These are phyloP conservation scores for Fusarium sublunatum DNA, from an alignment of 2,329 filamentous ascomycete species.

Conservation along the genomic window DNA sequence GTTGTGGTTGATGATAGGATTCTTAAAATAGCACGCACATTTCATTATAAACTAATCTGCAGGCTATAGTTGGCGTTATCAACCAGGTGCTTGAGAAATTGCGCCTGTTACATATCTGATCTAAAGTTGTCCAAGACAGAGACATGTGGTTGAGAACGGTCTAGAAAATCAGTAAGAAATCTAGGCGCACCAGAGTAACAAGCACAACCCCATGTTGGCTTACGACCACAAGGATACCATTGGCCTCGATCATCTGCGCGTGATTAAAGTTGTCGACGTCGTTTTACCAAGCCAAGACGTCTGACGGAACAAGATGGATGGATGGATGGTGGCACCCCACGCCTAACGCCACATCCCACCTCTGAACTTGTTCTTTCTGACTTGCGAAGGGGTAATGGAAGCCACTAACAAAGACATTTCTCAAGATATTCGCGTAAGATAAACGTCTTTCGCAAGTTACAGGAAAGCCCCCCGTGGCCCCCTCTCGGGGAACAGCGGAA, in stretches of 20 bases:
- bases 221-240: slow-evolving; percentile 1
- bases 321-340: background rate
- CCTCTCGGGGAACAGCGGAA: background rate
- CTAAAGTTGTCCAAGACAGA: too few species aligned
- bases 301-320: slow-evolving; percentile 13
- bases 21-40: too few species aligned
- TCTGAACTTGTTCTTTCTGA: background rate
- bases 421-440: background rate
- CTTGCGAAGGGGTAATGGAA: background rate
- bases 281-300: slow-evolving; percentile 8
- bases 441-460: too few species aligned
- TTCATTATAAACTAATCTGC: too few species aligned
- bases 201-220: background rate
- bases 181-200: background rate
- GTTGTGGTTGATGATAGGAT: too few species aligned
- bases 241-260: slow-evolving; percentile 7
- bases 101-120: too few species aligned
- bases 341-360: slow-evolving; percentile 1
- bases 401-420: background rate
- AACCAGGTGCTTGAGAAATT: too few species aligned
- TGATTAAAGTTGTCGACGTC: slow-evolving; percentile 11
- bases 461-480: background rate
- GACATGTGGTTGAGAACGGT: too few species aligned
- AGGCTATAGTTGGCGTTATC: too few species aligned
- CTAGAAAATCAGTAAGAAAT: too few species aligned